Conservation (phyloP, 306 rosid genomes). For the Gastrolobium villosum region DNA sequence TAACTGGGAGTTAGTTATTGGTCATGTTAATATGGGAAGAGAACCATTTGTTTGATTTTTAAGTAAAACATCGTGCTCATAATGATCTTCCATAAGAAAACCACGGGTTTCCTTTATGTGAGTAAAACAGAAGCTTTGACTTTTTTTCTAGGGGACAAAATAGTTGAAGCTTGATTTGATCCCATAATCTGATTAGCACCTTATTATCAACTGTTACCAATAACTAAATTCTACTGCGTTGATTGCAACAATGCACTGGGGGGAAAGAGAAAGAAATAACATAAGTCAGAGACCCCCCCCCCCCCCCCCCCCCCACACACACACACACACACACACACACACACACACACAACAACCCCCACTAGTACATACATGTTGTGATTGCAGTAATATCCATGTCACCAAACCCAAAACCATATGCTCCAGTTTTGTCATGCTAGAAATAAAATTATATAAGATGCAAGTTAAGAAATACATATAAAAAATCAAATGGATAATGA, state of each 20-base stretch:
- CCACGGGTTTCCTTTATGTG: neutral
- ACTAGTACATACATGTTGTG: neutral
- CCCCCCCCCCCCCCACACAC: too few relatives aligned
- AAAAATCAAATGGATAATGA: neutral
- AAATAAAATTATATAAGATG: constrained; percentile 12
- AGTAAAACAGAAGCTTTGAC: neutral
- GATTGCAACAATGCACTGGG: neutral
- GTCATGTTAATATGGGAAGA: neutral
- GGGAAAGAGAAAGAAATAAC: neutral
- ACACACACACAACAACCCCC: too few relatives aligned
- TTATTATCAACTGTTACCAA: neutral
- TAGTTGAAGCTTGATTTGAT: neutral
- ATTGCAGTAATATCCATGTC: constrained; percentile 4
- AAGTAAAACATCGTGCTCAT: neutral
- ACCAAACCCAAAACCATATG: neutral
- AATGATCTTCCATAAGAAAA: neutral
- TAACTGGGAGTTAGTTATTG: constrained; percentile 8
- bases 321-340: too few relatives aligned
- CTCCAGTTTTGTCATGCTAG: neutral
- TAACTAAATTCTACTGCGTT: neutral
- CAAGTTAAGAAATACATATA: constrained; percentile 7
- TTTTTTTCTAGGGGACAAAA: neutral
- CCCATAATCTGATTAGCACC: neutral
- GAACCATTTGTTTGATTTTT: neutral
- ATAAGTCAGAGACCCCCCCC: neutral